Conservation (phyloP, 2,329 filamentous ascomycete genomes). For the Calonectria fujianensis region DNA sequence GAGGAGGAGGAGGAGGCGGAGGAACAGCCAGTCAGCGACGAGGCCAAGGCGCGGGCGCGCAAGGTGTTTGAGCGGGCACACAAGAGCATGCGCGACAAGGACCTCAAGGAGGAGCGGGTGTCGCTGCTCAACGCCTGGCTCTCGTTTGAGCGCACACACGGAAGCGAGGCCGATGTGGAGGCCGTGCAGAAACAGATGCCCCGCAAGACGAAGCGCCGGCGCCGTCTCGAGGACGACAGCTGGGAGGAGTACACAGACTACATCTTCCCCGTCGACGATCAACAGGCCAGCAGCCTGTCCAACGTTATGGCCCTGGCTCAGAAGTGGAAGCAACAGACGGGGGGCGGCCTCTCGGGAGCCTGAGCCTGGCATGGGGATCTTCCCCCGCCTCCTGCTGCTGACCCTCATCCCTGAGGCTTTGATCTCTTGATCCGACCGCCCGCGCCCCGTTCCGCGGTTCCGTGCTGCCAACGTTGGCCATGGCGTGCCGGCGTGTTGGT, state of each 20-base stretch:
- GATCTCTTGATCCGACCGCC: conserved; percentile 7
- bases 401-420: not conserved
- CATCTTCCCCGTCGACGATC: conserved; percentile 96
- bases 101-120: conserved; percentile 95
- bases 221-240: conserved; percentile 91
- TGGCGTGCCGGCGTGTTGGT: not conserved
- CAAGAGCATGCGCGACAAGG: conserved; percentile 89
- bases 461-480: not conserved
- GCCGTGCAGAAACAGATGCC: conserved; percentile 96
- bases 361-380: conserved; percentile 35
- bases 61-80: conserved; percentile 90
- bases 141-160: conserved; percentile 92
- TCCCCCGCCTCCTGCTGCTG: not conserved
- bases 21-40: conserved; percentile 84
- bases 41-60: conserved; percentile 88
- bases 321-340: conserved; percentile 87
- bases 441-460: conserved; percentile 17
- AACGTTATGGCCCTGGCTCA: conserved; percentile 90
- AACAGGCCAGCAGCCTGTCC: conserved; percentile 87
- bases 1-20: conserved; percentile 79
- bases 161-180: conserved; percentile 83
- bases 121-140: conserved; percentile 94
- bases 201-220: conserved; percentile 91
- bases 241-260: conserved; percentile 98
- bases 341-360: conserved; percentile 59